Base-by-base conservation (phyloP, 2,329 filamentous ascomycete species). In the Aspergillus pseudoterreus region DNA sequence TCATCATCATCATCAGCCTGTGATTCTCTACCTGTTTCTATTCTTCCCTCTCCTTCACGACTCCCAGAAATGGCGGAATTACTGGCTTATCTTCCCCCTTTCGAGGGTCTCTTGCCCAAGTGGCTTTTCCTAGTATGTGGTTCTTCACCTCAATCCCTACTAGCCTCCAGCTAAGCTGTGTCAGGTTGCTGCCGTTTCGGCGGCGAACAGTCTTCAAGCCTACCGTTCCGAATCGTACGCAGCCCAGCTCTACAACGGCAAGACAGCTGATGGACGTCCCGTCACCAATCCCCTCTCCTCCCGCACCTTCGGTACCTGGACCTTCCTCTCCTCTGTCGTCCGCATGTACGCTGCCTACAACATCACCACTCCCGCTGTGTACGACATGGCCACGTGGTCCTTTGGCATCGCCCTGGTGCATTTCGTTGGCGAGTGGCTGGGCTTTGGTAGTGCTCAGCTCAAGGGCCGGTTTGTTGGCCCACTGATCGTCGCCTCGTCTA, bases 271-370 rank as follows among this genome's bases (percentile, higher is more conserved):
- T 59, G 83, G 83, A 46, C 61, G 68, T 30, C 72, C 75, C 53
- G 79, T 70, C 71, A 82, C 90, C 50, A 92, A 88, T 5, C 83
- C 87, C 4, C 82, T 96, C 27, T 86, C 85, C 10, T 85, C 85
- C 22, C 85, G 90, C 57, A 84, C 90, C 17, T 95, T 95, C 69
- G 91, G 88, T 49, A 94, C 89, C 27, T 96, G 91, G 86, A 95
- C 92, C 0, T 80, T 92, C 52, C 78, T 95, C 52, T 86, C 87
- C 5, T 82, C 84, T 52, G 75, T 95, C 46, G 80, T 95, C 42
- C 83, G 92, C 47, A 75, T 91, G 59, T 95, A 95, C 66, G 89
- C 90, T 4, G 88, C 89, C 32, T 95, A 95, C 74, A 79, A 95
- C 70, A 83, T 95, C 57, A 78, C 83, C 58, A 79, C 90, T 54